These are phyloP conservation scores for Xylariales sp. DNA, from an alignment of 2,329 filamentous ascomycete species.

Conservation along the genomic window DNA sequence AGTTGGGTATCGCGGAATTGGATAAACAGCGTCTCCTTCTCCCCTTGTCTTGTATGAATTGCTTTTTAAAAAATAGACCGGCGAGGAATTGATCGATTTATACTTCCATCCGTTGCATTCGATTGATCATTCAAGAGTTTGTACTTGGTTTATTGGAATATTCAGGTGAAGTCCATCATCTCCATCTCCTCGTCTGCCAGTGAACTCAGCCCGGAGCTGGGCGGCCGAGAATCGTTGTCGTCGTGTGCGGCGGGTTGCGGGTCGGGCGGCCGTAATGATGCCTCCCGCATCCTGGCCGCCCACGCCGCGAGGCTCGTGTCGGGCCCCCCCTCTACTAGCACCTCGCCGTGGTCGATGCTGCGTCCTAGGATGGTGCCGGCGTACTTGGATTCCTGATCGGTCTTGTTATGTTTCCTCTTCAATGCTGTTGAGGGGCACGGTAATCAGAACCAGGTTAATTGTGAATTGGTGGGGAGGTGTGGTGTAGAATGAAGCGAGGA, in stretches of 20 bases:
- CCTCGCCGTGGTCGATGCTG: slow-evolving; percentile 73
- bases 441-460: slow-evolving; percentile 1
- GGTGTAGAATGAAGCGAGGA: background rate
- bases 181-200: slow-evolving; percentile 60
- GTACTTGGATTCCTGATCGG: slow-evolving; percentile 86
- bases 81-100: too few relatives aligned
- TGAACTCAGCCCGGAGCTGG: slow-evolving; percentile 68
- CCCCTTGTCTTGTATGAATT: background rate
- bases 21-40: background rate
- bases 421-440: slow-evolving; percentile 65
- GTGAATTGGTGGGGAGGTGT: background rate
- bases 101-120: background rate
- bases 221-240: slow-evolving; percentile 57
- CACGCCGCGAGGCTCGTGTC: slow-evolving; percentile 75
- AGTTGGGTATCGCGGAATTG: slow-evolving; percentile 21
- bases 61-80: background rate
- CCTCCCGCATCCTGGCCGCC: slow-evolving; percentile 58
- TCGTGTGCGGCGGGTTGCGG: slow-evolving; percentile 40
- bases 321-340: slow-evolving; percentile 83
- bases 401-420: slow-evolving; percentile 93
- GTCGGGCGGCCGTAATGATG: slow-evolving; percentile 46
- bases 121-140: background rate
- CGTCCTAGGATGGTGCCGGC: slow-evolving; percentile 86
- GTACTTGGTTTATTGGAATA: background rate
- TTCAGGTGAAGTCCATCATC: slow-evolving; percentile 53